Base-by-base conservation (phyloP, 202 grass and related monocot species). In the Zoysia matrella region DNA sequence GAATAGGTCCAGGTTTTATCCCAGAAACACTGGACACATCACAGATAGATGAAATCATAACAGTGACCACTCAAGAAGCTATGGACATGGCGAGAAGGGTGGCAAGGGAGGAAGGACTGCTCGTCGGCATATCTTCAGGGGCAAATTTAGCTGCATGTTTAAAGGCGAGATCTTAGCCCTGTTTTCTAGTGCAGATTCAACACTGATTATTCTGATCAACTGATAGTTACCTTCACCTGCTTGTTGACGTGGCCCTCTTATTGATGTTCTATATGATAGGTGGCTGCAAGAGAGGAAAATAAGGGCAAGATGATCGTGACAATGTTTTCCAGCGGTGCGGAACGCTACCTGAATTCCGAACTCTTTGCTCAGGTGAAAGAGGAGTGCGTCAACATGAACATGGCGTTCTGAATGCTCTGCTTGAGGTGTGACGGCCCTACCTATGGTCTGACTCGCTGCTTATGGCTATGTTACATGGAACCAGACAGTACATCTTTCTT, bases 301-400 rank as follows among this genome's bases (percentile, higher is more conserved):
- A 76, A 82, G 77, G 90, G 86, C 18, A 97, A 97, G 86, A 93
- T 94, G 88, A 82, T 94, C 10, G 90, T 94, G 72, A 94, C 83
- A 56, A 83, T 94, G 78, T 91, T 94, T 47, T 81, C 92, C 52
- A 93, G 94, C 42, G 86, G 88, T 6, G 90, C 79, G 4, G 94
- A 97, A 73, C 92, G 90, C 70, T 94, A 94, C 52, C 75, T 88
- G 46, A 94, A 75, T 53, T 90, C 87, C 0, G 85, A 84, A 53
- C 89, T 94, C 75, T 97, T 92, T 81, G 89, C 80, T 2, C 60
- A 78, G 42, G 85, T 90, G 40, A 90, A 88, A 62, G 87, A 94
- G 52, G 90, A 92, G 83, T 97, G 94, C 5, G 0, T 85, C 50
- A 77, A 65, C 4, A 55, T 88, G 51, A 88, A 86, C 81, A 93